Base-by-base conservation (phyloP, 2,329 filamentous ascomycete species). In the Ophiocordyceps camponoti-leonardi region DNA sequence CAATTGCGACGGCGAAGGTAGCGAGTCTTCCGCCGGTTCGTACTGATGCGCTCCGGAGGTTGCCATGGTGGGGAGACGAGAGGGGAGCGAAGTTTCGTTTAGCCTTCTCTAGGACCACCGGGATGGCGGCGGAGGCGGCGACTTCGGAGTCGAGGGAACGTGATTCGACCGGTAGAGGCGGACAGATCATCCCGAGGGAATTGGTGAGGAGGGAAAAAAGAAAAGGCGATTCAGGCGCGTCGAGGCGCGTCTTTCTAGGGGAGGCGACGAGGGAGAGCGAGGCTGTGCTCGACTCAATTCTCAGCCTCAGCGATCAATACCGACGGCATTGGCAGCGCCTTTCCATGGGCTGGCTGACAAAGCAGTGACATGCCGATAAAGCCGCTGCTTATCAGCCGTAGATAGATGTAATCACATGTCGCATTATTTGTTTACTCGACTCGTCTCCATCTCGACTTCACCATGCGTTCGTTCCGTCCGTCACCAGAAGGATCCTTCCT, bases 1-100 rank as follows among this genome's bases (percentile, higher is more conserved):
- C 0, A 78, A 63, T 50, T 73, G 67, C n/a, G 72, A 74, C 11
- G 67, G 71, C 31, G 71, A 66, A 31, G 73, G 73, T 23, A 73
- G 72, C 33, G 62, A 28, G 65, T 59, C 45, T 63, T 59, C 45
- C 61, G 61, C 33, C 52, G 35, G 1, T 13, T 20, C 8, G 30
- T 8, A 30, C 20, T 10, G 11, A 20, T 7, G 42, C 20, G 18
- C 8, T 37, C 6, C 14, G 33, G 16, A n/a, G 26, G 26, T 10
- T 11, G 26, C 26, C 26, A 28, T 28, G 26, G 26, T 28, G 26
- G 26, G 26, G 26, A 8, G 26, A 10, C 2, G 26, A 8, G 26
- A 8, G 26, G 26, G 26, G 26, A 8, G 26, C 7, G 4, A 28
- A 10, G 4, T 28, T 28, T 28, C 26, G 26, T 28, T 28, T 28